Percentiles rank a stretch among this genome's conserved stretches.
Conservation (phyloP, 2,329 filamentous ascomycete species). For the Didymella exigua region DNA sequence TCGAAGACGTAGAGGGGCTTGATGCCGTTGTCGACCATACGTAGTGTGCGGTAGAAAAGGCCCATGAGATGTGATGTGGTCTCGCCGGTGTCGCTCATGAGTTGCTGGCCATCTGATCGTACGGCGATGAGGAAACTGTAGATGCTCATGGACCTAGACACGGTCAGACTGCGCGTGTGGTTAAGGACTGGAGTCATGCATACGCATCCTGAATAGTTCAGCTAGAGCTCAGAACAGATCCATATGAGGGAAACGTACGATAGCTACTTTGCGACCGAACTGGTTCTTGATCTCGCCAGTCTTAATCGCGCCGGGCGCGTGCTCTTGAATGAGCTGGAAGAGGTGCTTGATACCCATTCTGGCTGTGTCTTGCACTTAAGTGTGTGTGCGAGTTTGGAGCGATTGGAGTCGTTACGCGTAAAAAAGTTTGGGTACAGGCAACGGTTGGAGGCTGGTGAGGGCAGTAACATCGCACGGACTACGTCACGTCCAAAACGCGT, state of each 20-base stretch:
- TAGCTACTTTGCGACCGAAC: constrained; percentile 97
- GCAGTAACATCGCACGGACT: constrained; percentile 19
- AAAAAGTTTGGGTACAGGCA: background rate
- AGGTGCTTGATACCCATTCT: constrained; percentile 52
- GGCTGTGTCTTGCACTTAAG: background rate
- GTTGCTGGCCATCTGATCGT: constrained; percentile 92
- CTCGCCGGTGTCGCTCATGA: constrained; percentile 92
- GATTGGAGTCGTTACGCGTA: background rate
- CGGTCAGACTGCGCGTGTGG: constrained; percentile 16
- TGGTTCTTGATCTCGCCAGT: constrained; percentile 98
- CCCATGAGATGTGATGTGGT: constrained; percentile 99
- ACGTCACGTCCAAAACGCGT: constrained; percentile 41
- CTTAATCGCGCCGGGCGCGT: constrained; percentile 94
- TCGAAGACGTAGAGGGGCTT: constrained; percentile 99
- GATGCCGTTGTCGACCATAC: constrained; percentile 98
- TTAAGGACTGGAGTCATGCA: constrained; percentile 9
- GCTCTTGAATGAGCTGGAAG: constrained; percentile 66
- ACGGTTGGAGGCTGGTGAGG: constrained; percentile 19
- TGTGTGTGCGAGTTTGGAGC: background rate
- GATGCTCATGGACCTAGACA: constrained; percentile 86
- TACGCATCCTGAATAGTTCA: constrained; percentile 55
- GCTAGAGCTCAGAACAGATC: background rate
- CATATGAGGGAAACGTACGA: constrained; percentile 63
- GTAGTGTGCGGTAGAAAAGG: constrained; percentile 98
- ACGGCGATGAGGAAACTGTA: constrained; percentile 99